Percentiles rank a stretch among this genome's conserved stretches.
Evolutionary conservation across 306 rosid genomes (phyloP).

Genomic region (Acacia confusa): DNA sequence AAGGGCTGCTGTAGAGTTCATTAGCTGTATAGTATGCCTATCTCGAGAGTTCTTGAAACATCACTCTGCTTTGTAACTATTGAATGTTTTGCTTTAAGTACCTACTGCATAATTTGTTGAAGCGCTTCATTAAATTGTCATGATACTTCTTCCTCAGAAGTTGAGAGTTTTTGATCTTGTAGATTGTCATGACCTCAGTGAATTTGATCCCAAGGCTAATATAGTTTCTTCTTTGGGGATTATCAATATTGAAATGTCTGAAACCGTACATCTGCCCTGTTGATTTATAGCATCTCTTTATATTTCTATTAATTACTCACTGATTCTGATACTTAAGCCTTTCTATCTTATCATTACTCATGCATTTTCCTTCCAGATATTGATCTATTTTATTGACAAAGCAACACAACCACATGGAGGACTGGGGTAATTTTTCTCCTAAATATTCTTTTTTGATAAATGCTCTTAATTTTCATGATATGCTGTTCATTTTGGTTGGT

Average conservation of each 20-base stretch:
- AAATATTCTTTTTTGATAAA: neutral
- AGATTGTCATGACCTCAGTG: neutral
- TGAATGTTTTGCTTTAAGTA: neutral
- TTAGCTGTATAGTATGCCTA: neutral
- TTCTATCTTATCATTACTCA: neutral
- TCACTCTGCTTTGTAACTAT: neutral
- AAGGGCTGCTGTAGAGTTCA: neutral
- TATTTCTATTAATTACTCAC: neutral
- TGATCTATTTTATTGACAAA: conserved; percentile 5
- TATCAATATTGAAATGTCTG: neutral
- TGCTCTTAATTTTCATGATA: neutral
- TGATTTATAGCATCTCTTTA: neutral
- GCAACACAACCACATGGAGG: conserved; percentile 52
- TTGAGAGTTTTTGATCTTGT: neutral
- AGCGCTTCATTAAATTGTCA: neutral
- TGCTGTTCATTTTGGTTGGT: neutral
- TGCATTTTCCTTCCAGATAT: conserved; percentile 28
- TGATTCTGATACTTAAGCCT: conserved; percentile 6
- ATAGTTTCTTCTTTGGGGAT: neutral
- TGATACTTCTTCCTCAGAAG: neutral
- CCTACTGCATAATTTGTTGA: neutral
- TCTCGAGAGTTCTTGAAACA: neutral
- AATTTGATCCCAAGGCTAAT: neutral
- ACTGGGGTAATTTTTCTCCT: conserved; percentile 61
- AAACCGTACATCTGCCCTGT: neutral